Evolutionary conservation across 169 alveolate species (phyloP), one percentile per base, ranked within the genome.

Genomic region (Prorocentrum cordatum): DNA sequence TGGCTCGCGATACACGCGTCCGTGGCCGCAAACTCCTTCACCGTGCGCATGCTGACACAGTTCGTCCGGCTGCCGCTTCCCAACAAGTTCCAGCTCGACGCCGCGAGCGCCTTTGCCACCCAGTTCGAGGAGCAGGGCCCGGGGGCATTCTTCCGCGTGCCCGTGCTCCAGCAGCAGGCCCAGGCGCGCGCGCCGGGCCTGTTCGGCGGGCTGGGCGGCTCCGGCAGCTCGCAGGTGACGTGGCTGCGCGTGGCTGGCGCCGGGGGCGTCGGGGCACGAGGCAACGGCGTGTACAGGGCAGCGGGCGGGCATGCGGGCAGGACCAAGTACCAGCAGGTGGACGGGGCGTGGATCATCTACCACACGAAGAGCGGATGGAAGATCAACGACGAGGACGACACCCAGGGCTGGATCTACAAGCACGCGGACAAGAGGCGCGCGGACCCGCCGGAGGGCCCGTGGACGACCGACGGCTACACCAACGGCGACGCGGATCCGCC

Each of bases 1-100:
- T 58, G 68, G 68, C 68, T 58, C 18, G 68, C 68, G 18, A 58
- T 58, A 35, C 68, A 58, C 35, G 68, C 68, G 31, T 58, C 68
- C 36, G 68, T 58, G 35, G 68, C 68, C n/a, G 2, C n/a, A 2
- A 31, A 58, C 68, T 58, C 68, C n/a, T 58, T 58, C 35, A 35
- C 68, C 24, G 33, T 24, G 10, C 68, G 68, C 10, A 7, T 58
- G 68, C 32, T 58, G 68, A 58, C 68, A 16, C 68, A 58, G 33
- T 58, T 6, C 35, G 68, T 58, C 24, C 68, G 68, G 14, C 35
- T 58, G 6, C 68, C 68, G 33, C 18, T 58, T 18, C 68, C 68
- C 7, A n/a, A 14, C 29, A 35, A 58, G 12, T 6, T n/a, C 10
- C 68, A 58, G 68, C 68, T 58, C n/a, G 35, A 58, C 35, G 68